Conservation (phyloP, 148 eudicot species). For the Rhododendron mucronatum region DNA sequence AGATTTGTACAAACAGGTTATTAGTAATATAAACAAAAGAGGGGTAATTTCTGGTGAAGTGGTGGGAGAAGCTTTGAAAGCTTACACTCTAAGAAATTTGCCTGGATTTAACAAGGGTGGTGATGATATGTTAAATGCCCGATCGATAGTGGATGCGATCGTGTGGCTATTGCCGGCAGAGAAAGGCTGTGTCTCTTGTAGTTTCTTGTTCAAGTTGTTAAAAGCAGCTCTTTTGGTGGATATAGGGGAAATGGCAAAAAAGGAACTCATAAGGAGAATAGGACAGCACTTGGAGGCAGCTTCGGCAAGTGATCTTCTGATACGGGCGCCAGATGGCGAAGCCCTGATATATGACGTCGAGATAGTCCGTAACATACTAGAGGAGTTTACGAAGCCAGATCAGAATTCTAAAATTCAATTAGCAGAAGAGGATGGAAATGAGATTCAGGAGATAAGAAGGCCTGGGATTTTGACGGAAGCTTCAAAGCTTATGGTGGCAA, state of each 20-base stretch:
- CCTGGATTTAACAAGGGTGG: constrained; percentile 60
- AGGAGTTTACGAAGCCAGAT: constrained; percentile 59
- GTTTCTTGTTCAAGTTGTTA: constrained; percentile 75
- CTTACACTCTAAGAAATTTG: constrained; percentile 56
- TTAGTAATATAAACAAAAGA: constrained; percentile 46
- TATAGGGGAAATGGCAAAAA: constrained; percentile 43
- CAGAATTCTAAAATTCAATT: constrained; percentile 32
- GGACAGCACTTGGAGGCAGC: constrained; percentile 94
- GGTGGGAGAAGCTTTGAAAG: constrained; percentile 85
- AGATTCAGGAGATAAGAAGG: constrained; percentile 30
- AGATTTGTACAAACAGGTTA: constrained; percentile 55
- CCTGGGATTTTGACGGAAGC: constrained; percentile 81
- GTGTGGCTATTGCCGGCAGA: constrained; percentile 69
- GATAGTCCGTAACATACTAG: constrained; percentile 49
- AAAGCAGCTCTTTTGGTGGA: constrained; percentile 56
- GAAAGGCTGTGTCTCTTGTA: constrained; percentile 73
- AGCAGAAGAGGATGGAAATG: constrained; percentile 25
- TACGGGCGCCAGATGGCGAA: constrained; percentile 48
- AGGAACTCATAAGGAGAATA: constrained; percentile 49
- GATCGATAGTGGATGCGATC: constrained; percentile 47
- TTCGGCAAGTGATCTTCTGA: constrained; percentile 61
- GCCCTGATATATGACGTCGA: constrained; percentile 49
- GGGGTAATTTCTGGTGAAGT: constrained; percentile 52
- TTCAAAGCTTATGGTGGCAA: constrained; percentile 90
- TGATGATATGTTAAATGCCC: constrained; percentile 32